phyloP scores from a whole-genome alignment of 2,329 filamentous ascomycete genomes.

The Chaetomium strumarium region DNA sequence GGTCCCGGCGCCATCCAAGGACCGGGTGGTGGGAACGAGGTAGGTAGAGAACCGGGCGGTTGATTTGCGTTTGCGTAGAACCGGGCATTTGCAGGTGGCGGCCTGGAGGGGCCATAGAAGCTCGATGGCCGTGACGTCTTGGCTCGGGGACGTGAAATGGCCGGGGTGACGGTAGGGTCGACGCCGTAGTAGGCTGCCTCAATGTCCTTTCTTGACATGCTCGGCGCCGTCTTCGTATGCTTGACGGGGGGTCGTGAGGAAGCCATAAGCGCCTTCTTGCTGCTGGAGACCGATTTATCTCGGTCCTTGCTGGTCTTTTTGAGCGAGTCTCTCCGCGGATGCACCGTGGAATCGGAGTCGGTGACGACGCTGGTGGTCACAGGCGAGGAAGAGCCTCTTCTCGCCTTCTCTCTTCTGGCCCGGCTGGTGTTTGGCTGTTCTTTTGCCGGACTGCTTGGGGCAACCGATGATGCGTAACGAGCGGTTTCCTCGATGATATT shows the following conservation, averaged over 20 bases:
- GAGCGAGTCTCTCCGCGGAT: conserved; percentile 29
- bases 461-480: conserved; percentile 44
- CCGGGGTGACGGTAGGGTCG: conserved; percentile 27
- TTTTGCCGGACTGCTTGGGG: conserved; percentile 37
- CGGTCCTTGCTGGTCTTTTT: conserved; percentile 30
- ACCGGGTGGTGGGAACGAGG: conserved; percentile 27
- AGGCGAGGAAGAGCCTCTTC: conserved; percentile 35
- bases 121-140: conserved; percentile 33
- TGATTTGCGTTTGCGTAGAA: conserved; percentile 31
- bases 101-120: conserved; percentile 33
- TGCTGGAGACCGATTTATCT: conserved; percentile 26
- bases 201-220: conserved; percentile 29
- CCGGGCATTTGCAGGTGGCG: conserved; percentile 33
- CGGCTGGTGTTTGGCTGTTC: conserved; percentile 49
- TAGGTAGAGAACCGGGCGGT: conserved; percentile 26
- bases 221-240: conserved; percentile 34
- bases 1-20: conserved; percentile 22
- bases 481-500: conserved; percentile 35
- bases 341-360: conserved; percentile 41
- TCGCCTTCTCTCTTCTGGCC: conserved; percentile 38
- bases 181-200: conserved; percentile 38
- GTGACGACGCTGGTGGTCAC: conserved; percentile 29
- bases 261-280: conserved; percentile 27
- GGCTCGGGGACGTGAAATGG: conserved; percentile 35
- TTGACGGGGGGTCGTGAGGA: conserved; percentile 31